These are phyloP conservation scores for Malbranchea zuffiana DNA, from an alignment of 2,329 filamentous ascomycete genomes.

Conservation along the genomic window DNA sequence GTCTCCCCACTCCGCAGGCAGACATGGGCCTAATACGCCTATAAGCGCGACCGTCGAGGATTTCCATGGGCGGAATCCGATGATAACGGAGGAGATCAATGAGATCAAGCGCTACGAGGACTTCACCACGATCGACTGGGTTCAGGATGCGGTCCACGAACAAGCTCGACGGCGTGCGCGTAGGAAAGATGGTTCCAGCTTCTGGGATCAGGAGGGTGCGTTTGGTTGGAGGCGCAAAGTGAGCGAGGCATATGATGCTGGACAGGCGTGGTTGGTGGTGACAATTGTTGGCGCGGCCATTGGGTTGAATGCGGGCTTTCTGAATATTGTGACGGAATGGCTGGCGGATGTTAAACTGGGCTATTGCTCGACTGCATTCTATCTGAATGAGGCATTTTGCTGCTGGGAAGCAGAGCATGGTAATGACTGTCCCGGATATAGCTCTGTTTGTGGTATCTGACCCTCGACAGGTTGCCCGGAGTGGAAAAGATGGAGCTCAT, in stretches of 20 bases:
- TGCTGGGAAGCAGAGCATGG: slow-evolving; percentile 91
- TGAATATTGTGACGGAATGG: slow-evolving; percentile 97
- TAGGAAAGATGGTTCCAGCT: slow-evolving; percentile 59
- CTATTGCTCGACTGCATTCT: slow-evolving; percentile 92
- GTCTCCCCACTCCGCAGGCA: slow-evolving; percentile 42
- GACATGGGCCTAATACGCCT: slow-evolving; percentile 48
- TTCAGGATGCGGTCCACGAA: slow-evolving; percentile 90
- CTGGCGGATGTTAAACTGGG: slow-evolving; percentile 89
- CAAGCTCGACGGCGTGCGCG: slow-evolving; percentile 68
- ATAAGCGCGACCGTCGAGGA: slow-evolving; percentile 28
- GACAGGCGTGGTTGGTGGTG: slow-evolving; percentile 95
- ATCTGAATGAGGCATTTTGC: slow-evolving; percentile 94
- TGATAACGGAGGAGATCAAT: slow-evolving; percentile 87
- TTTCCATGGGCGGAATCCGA: slow-evolving; percentile 46
- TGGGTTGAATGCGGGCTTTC: slow-evolving; percentile 78
- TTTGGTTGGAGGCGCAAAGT: slow-evolving; percentile 72
- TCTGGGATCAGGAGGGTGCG: slow-evolving; percentile 57
- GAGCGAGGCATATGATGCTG: slow-evolving; percentile 83
- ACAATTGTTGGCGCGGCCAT: slow-evolving; percentile 86
- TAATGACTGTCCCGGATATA: slow-evolving; percentile 26
- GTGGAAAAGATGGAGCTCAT: slow-evolving; percentile 80
- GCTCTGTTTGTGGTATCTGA: slow-evolving; percentile 9
- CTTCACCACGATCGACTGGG: slow-evolving; percentile 95
- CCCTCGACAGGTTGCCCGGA: slow-evolving; percentile 56
- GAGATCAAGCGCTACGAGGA: slow-evolving; percentile 99